Evolutionary conservation across 192 early-diverging fungal species (phyloP).

Genomic region (Bifiguratus adelaidae): DNA sequence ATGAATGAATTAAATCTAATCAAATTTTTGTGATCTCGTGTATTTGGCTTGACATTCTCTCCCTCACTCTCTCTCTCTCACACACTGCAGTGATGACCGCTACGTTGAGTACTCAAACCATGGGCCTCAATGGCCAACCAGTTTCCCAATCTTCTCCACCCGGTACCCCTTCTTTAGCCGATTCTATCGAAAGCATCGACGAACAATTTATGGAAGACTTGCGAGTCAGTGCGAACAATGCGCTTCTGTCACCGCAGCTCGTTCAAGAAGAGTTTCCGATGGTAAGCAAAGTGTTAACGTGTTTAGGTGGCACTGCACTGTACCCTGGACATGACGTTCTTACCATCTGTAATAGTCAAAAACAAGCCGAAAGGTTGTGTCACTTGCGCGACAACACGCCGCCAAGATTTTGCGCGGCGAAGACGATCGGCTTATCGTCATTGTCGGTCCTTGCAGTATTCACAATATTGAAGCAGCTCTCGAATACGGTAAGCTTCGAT

Average conservation of each 20-base stretch:
- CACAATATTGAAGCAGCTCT: conserved; percentile 81
- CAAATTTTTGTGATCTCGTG: too few relatives aligned
- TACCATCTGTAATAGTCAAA: conserved; percentile 10
- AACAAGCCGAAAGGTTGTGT: conserved; percentile 27
- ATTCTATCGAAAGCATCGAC: conserved; percentile 23
- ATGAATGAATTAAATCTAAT: too few relatives aligned
- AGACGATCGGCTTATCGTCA: conserved; percentile 81
- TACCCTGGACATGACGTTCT: background rate
- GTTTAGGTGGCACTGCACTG: background rate
- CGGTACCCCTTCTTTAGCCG: conserved; percentile 6
- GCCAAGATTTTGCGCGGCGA: conserved; percentile 63
- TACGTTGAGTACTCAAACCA: too few relatives aligned
- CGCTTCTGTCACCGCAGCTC: conserved; percentile 87
- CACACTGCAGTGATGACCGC: too few relatives aligned
- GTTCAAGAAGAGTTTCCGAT: conserved; percentile 77
- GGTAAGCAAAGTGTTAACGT: conserved; percentile 23
- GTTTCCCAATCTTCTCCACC: conserved; percentile 5
- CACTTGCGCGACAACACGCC: conserved; percentile 43
- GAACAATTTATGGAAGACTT: conserved; percentile 70
- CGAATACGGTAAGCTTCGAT: conserved; percentile 75
- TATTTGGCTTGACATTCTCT: too few relatives aligned
- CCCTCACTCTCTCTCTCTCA: too few relatives aligned
- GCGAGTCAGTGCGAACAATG: conserved; percentile 78
- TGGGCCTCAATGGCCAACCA: too few relatives aligned
- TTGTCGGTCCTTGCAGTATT: conserved; percentile 96